Conservation (phyloP, 2,329 filamentous ascomycete genomes). For the Alternaria dauci region DNA sequence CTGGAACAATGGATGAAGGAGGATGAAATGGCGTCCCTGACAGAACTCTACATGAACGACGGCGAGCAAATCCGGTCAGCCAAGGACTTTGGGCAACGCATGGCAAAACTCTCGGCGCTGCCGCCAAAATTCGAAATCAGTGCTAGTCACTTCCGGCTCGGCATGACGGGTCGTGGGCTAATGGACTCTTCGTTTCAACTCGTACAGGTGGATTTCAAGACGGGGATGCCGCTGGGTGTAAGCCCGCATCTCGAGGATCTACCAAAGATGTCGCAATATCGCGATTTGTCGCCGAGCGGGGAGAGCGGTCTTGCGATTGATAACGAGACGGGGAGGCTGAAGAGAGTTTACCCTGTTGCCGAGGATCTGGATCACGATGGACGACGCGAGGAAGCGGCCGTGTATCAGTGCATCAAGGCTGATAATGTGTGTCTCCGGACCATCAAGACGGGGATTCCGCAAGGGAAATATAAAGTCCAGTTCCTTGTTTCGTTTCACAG, state of each 20-base stretch:
- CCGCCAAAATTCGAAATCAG: conserved; percentile 49
- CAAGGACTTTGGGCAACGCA: conserved; percentile 43
- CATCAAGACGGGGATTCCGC: conserved; percentile 50
- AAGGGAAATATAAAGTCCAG: conserved; percentile 47
- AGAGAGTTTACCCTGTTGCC: conserved; percentile 47
- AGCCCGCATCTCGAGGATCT: conserved; percentile 30
- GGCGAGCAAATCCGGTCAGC: conserved; percentile 43
- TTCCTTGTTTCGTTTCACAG: conserved; percentile 48
- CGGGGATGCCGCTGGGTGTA: conserved; percentile 42
- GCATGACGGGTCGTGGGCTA: conserved; percentile 43
- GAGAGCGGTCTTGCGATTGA: conserved; percentile 44
- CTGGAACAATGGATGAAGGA: conserved; percentile 55
- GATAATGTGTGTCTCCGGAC: conserved; percentile 48
- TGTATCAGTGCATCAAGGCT: conserved; percentile 45
- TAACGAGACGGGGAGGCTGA: conserved; percentile 30
- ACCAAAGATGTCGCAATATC: conserved; percentile 32
- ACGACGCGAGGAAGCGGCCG: conserved; percentile 44
- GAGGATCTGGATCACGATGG: conserved; percentile 50
- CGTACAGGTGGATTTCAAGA: conserved; percentile 51
- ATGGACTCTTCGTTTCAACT: conserved; percentile 43
- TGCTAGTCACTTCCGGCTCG: conserved; percentile 43
- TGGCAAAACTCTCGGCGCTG: conserved; percentile 49
- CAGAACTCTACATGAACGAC: conserved; percentile 52
- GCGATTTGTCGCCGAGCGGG: conserved; percentile 39
- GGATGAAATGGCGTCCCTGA: conserved; percentile 52